Conservation (phyloP, 2,329 filamentous ascomycete genomes). For the Akanthomyces dipterigenus region DNA sequence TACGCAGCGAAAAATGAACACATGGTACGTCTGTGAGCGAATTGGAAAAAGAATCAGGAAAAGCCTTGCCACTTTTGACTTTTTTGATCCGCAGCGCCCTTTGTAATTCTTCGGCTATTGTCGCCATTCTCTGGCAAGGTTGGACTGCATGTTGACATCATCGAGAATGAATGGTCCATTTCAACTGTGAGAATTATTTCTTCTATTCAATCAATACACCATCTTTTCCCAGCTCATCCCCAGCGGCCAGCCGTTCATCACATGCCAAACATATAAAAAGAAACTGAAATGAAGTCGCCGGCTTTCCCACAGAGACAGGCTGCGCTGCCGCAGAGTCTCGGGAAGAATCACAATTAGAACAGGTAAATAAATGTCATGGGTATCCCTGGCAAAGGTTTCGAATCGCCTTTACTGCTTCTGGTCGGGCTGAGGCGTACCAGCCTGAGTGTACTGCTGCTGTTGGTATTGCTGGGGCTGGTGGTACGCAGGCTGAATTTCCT, state of each 20-base stretch:
- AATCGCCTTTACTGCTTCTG: background rate
- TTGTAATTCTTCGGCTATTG: background rate
- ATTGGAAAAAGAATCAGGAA: too few relatives aligned
- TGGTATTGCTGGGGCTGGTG: background rate
- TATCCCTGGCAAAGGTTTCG: background rate
- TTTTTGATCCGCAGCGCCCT: background rate
- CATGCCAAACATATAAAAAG: background rate
- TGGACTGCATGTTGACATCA: background rate
- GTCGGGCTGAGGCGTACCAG: background rate
- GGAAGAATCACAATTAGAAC: background rate
- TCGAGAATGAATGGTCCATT: background rate
- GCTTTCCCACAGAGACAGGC: background rate
- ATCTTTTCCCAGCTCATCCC: background rate
- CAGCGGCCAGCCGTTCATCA: background rate
- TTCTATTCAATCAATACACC: background rate
- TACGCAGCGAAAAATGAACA: background rate
- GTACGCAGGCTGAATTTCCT: constrained; percentile 6
- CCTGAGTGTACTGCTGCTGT: background rate
- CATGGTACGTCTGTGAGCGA: too few relatives aligned
- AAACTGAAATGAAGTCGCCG: background rate
- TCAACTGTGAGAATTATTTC: background rate
- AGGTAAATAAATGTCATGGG: background rate
- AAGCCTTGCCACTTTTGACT: background rate
- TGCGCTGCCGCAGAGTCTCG: background rate
- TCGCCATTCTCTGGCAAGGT: background rate